Conservation (phyloP, 768 basidiomycete genomes). For the Sarcodon aspratus region DNA sequence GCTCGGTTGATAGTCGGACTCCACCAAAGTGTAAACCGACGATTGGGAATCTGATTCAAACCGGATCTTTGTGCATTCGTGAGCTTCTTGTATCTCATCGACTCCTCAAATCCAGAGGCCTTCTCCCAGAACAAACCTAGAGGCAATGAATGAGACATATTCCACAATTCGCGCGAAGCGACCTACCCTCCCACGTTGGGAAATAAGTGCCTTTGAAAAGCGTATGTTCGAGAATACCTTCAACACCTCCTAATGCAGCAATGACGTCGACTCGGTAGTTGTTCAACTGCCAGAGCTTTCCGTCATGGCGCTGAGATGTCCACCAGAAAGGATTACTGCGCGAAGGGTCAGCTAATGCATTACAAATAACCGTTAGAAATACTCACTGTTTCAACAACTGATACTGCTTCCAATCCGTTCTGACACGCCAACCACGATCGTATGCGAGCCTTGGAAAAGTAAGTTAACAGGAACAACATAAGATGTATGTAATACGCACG, state of each 20-base stretch:
- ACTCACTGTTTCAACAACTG: conserved; percentile 83
- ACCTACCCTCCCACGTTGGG: conserved; percentile 87
- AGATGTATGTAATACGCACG: conserved; percentile 30
- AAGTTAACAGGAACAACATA: not conserved
- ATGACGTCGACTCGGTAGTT: conserved; percentile 99
- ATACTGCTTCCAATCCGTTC: conserved; percentile 97
- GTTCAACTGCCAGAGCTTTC: conserved; percentile 94
- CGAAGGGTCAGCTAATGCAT: conserved; percentile 4
- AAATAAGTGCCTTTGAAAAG: conserved; percentile 97
- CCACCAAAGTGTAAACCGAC: conserved; percentile 99
- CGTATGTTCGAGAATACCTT: conserved; percentile 93
- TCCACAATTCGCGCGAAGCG: not conserved
- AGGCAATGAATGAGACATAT: conserved; percentile 3
- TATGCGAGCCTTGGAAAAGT: conserved; percentile 62
- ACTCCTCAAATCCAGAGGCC: conserved; percentile 93
- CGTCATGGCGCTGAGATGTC: conserved; percentile 95
- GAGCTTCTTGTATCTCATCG: conserved; percentile 91
- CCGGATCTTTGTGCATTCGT: conserved; percentile 98
- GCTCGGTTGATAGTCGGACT: conserved; percentile 98
- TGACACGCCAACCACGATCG: conserved; percentile 97
- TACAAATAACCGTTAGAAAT: not conserved
- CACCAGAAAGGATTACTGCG: conserved; percentile 95
- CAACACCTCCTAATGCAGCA: conserved; percentile 93
- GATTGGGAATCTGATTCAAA: conserved; percentile 96
- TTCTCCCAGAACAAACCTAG: conserved; percentile 95